phyloP scores from a whole-genome alignment of 352 stramenopile species.

The Globisporangium spiculum region DNA sequence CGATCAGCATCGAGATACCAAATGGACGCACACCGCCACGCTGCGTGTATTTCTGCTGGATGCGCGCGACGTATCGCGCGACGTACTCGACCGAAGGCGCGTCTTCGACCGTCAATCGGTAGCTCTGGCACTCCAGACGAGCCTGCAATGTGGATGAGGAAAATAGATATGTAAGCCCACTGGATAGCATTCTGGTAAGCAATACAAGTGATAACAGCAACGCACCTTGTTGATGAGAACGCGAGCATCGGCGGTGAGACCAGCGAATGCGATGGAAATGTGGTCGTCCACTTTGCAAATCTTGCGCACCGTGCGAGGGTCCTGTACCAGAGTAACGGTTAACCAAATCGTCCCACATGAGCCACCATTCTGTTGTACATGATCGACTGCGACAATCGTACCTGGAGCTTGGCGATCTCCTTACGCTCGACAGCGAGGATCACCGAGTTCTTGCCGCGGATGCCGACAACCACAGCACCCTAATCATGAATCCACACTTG shows the following conservation, averaged over 20 bases:
- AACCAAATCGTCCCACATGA: background rate
- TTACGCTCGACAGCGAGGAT: conserved; percentile 92
- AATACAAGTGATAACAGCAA: conserved; percentile 1
- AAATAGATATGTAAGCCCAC: background rate
- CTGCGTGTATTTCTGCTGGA: conserved; percentile 99
- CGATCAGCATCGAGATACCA: conserved; percentile 97
- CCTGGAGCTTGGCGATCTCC: conserved; percentile 91
- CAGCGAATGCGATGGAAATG: conserved; percentile 97
- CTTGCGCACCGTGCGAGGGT: conserved; percentile 98
- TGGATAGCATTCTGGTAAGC: background rate
- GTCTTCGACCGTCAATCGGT: conserved; percentile 96
- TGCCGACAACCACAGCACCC: conserved; percentile 95
- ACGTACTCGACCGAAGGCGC: conserved; percentile 96
- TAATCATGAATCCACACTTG: conserved; percentile 19
- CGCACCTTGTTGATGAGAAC: conserved; percentile 96
- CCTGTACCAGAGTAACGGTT: conserved; percentile 27
- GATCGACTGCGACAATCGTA: background rate
- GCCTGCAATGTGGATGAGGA: conserved; percentile 32
- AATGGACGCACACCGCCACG: conserved; percentile 98
- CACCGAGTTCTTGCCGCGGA: conserved; percentile 96
- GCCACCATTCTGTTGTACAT: background rate
- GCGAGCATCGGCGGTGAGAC: conserved; percentile 97
- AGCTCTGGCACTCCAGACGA: conserved; percentile 97
- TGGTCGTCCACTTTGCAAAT: conserved; percentile 98
- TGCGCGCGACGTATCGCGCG: conserved; percentile 94